A percentile compares a stretch with the other conserved stretches of the same genome.
Conservation (phyloP, 192 early-diverging fungal genomes). For the Blastocladiella britannica region DNA sequence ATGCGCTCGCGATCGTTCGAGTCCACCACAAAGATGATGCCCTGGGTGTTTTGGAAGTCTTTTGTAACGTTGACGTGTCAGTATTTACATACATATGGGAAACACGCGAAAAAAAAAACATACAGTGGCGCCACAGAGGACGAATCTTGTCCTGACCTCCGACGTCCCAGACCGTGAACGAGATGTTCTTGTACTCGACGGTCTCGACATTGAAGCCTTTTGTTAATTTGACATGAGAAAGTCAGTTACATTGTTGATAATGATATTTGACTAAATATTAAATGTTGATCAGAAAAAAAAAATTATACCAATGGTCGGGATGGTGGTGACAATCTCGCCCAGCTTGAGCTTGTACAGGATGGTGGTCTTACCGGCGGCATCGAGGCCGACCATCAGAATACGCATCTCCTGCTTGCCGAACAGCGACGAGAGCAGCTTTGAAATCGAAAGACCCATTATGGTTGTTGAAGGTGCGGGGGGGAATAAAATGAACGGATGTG, state of each 20-base stretch:
- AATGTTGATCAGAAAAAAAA: background rate
- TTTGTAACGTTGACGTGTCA: constrained; percentile 1
- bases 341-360: constrained; percentile 98
- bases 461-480: too few species aligned
- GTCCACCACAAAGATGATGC: constrained; percentile 94
- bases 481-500: too few species aligned
- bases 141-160: constrained; percentile 98
- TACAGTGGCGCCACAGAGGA: constrained; percentile 28
- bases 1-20: constrained; percentile 91
- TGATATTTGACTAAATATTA: too few species aligned
- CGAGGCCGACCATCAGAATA: constrained; percentile 88
- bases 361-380: constrained; percentile 95
- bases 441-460: constrained; percentile 73
- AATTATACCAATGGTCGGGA: constrained; percentile 83
- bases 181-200: constrained; percentile 95
- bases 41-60: constrained; percentile 95
- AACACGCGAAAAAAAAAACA: too few species aligned
- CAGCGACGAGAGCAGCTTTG: constrained; percentile 47
- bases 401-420: constrained; percentile 90
- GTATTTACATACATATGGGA: background rate
- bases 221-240: too few species aligned
- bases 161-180: constrained; percentile 96
- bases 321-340: constrained; percentile 95
- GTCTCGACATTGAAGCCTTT: too few species aligned
- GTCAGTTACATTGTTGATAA: too few species aligned